Base-by-base conservation (phyloP, 1,139 yeast species). In the Maudiozyma humilis region DNA sequence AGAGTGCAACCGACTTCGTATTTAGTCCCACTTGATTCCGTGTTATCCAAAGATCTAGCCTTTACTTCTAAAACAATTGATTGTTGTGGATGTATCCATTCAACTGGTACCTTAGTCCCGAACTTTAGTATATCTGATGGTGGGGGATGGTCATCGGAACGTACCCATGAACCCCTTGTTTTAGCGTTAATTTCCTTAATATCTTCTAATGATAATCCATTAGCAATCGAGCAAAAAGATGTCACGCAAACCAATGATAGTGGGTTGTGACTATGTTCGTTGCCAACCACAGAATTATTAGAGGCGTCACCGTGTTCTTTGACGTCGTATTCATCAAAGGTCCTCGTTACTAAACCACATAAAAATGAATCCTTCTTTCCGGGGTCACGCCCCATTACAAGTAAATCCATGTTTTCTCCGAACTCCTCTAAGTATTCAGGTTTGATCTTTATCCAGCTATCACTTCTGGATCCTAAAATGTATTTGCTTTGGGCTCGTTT, bases 391-490 rank as follows among this genome's bases (percentile, higher is more conserved):
- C 96, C 97, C 47, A 89, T 78, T 0, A 91, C 76, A 1, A 79
- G 70, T 38, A 88, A 62, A 63, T 91, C 98, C 51, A 89, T 67
- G 54, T 84, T 84, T 50, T 87, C 95, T 7, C 95, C 95, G 62
- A 84, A 84, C 44, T 83, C 87, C 47, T 79, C 83, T 47, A 88
- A 68, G 59, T 88, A 89, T 53, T 89, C 96, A 0, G 97, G 97
- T 60, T 91, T 91, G 2, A 89, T 76, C 57, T 91, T 91, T 23
- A 86, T 68, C 96, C 97, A 89, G 17, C 71, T 66, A 25, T 72
- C 72, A 38, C 72, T 71, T 44, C 89, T 67, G 40, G 71, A 72
- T 17, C 79, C 88, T 13, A 84, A 71, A 4, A 65, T 60, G 60
- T 91, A 91, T 17, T 63, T 66, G 14, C 84, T 73, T 5, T 67